Percentiles rank a stretch among this genome's conserved stretches.
These are phyloP conservation scores for Talaromyces trachyspermus DNA, from an alignment of 495 filamentous ascomycete genomes.

Conservation along the genomic window DNA sequence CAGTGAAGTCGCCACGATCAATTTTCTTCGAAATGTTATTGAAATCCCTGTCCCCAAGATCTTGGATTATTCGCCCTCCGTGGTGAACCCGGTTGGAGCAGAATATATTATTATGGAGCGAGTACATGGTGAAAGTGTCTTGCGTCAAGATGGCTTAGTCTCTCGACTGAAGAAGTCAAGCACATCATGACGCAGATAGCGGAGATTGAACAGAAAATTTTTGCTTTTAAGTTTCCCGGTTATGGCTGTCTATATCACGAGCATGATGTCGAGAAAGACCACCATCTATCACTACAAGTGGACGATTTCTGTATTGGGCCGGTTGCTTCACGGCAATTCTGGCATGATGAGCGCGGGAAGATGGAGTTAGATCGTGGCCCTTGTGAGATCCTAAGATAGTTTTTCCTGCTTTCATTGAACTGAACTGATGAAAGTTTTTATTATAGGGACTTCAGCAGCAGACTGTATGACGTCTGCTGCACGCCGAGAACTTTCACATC, in stretches of 20 bases:
- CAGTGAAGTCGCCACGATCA: conserved; percentile 40
- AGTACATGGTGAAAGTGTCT: conserved; percentile 27
- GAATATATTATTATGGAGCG: conserved; percentile 35
- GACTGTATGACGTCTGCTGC: conserved; percentile 27
- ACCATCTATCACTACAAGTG: conserved; percentile 16
- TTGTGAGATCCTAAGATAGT: conserved; percentile 18
- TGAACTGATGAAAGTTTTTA: conserved; percentile 16
- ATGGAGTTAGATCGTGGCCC: conserved; percentile 31
- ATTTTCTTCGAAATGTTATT: conserved; percentile 24
- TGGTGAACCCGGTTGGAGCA: conserved; percentile 25
- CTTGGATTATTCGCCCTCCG: conserved; percentile 20
- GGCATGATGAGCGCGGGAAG: conserved; percentile 27
- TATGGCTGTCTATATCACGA: conserved; percentile 34
- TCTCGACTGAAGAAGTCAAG: conserved; percentile 27
- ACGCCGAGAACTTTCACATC: conserved; percentile 20
- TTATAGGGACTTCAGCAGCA: conserved; percentile 21
- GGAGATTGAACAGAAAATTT: conserved; percentile 29
- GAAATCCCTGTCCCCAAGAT: conserved; percentile 25
- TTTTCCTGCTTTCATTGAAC: conserved; percentile 4
- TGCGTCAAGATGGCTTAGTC: conserved; percentile 25
- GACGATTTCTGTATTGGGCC: conserved; percentile 31
- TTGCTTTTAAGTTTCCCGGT: conserved; percentile 25
- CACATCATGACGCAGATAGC: conserved; percentile 32
- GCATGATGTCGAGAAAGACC: conserved; percentile 19
- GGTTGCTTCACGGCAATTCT: conserved; percentile 26